Evolutionary conservation across 2,329 filamentous ascomycete genomes (phyloP), one percentile per base, ranked within the genome.

Genomic region (Claviceps sp.): DNA sequence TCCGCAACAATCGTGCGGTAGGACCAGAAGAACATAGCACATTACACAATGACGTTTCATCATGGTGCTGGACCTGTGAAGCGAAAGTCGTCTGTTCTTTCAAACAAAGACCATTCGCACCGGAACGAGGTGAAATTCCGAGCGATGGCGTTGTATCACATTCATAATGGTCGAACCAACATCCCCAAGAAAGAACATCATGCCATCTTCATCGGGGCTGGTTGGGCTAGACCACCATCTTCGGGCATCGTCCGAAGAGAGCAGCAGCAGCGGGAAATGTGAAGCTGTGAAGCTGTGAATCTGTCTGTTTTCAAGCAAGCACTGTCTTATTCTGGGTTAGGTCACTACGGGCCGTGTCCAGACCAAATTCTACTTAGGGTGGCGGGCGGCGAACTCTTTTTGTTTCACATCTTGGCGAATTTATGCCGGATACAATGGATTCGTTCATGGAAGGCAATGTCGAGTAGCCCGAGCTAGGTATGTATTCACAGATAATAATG

Each of bases 1-100:
- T 67, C 71, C 40, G 61, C 66, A 24, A 59, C 66, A 43, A 63
- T 72, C 46, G 65, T 73, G 54, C 71, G 74, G 61, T 80, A 60
- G 65, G 36, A 14, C 6, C 14, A 37, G 37, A n/a, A 11, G 9
- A 26, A 16, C 20, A 24, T n/a, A 7, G 7, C 43, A 30, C 30
- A 45, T 16, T 11, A n/a, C 13, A 22, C 22, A 36, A 37, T 18
- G 34, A n/a, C 34, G 20, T 16, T 34, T 40, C 16, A 20, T 11
- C 20, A 14, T 7, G 20, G 14, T 16, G 34, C 22, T 11, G 30
- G 20, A 34, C 13, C 18, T 38, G 20, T n/a, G 42, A n/a, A 42
- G 16, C 18, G 30, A 38, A 38, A 13, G 30, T 43, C 5, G 41
- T 36, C 8, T 34, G 4, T 37, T 22, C 4, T 24, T 13, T n/a